Base-by-base conservation (phyloP, 2,329 filamentous ascomycete genomes). In the Penicillium sp. region DNA sequence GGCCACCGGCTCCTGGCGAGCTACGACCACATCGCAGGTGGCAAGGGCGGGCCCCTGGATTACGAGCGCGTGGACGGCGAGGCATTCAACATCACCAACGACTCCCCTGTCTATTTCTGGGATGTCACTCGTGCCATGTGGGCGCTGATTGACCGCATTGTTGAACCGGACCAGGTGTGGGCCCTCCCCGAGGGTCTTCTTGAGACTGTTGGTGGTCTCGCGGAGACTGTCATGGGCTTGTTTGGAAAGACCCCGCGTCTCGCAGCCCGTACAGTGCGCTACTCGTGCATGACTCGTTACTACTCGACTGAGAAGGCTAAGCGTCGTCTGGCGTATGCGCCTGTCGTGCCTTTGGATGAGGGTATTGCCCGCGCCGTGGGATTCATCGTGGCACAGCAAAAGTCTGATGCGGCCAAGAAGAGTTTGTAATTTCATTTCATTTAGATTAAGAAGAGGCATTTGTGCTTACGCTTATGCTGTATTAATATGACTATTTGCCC, bases 71-170 rank as follows among this genome's bases (percentile, higher is more conserved):
- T 92, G 47, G 90, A 92, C 70, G 94, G 93, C 55, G 87, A 97
- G 72, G 87, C 87, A 47, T 93, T 97, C 78, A 86, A 96, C 76
- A 85, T 97, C 68, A 94, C 91, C 54, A 97, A 97, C 73, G 90
- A 92, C 74, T 81, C 86, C 63, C 93, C 93, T 5, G 81, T 95
- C 18, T 93, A 93, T 72, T 95, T 96, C 75, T 95, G 94, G 86
- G 91, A 96, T 74, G 89, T 95, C 70, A 85, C 89, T 55, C 83
- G 90, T 39, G 85, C 86, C 38, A 82, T 96, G 44, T 97, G 91
- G 91, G 80, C 78, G 8, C 62, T 77, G 24, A 75, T 77, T 24
- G 75, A 71, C 36, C 75, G 77, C 39, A 68, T 75, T 5, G 75
- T 80, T 11, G 72, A 77, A 57, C 73, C 75, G 7, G 46, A 70